Conservation (phyloP, 129 eudicot genomes). For the Pseudognaphalium luteoalbum region DNA sequence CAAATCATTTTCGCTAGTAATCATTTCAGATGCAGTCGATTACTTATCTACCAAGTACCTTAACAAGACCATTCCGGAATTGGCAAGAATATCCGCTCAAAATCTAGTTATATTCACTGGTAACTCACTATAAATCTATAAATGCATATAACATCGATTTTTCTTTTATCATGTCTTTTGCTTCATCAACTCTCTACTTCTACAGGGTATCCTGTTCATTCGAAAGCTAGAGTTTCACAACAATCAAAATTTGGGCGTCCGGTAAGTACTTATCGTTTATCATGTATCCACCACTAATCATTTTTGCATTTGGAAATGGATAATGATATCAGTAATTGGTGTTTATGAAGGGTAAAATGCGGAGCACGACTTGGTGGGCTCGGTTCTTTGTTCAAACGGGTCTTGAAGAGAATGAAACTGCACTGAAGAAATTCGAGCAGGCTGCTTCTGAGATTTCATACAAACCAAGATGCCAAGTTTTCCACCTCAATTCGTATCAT, state of each 20-base stretch:
- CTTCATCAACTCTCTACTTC: not conserved
- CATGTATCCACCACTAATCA: not conserved
- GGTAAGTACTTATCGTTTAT: slow-evolving; percentile 28
- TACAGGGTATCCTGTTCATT: slow-evolving; percentile 49
- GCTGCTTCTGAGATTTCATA: slow-evolving; percentile 43
- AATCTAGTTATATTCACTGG: slow-evolving; percentile 11
- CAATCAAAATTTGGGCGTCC: slow-evolving; percentile 58
- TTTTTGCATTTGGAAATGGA: too few relatives aligned
- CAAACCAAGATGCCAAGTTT: slow-evolving; percentile 57
- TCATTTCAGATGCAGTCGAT: slow-evolving; percentile 34
- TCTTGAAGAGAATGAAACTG: slow-evolving; percentile 58
- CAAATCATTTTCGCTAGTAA: slow-evolving; percentile 34
- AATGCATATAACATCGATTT: not conserved
- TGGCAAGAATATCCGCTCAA: slow-evolving; percentile 34
- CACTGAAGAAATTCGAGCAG: slow-evolving; percentile 51
- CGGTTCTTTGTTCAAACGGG: slow-evolving; percentile 60
- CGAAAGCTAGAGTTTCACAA: slow-evolving; percentile 51
- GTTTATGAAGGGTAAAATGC: slow-evolving; percentile 53
- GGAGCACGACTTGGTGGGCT: slow-evolving; percentile 66
- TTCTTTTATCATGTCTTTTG: not conserved
- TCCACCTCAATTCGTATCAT: slow-evolving; percentile 50
- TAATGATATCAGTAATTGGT: not conserved
- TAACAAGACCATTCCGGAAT: slow-evolving; percentile 31
- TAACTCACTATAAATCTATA: not conserved
- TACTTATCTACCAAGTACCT: slow-evolving; percentile 36